Evolutionary conservation across 208 protist genomes (phyloP).

Genomic region (Phytomonas serpens): DNA sequence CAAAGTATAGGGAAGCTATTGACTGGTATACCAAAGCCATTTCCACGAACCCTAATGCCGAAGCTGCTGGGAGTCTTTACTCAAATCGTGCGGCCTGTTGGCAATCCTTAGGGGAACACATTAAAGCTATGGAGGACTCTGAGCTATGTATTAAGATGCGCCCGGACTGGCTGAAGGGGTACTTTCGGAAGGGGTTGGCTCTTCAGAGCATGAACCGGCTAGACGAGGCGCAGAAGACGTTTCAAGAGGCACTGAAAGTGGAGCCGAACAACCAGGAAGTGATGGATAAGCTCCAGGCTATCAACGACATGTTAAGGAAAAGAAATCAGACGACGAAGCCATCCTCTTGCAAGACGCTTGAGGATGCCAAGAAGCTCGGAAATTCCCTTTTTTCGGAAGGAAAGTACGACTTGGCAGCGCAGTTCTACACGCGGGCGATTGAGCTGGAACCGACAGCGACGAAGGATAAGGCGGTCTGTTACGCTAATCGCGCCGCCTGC

Average conservation of each 20-base stretch:
- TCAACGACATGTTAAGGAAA: conserved; percentile 64
- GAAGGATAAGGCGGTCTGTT: conserved; percentile 81
- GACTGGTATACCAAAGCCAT: conserved; percentile 90
- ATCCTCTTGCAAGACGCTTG: conserved; percentile 62
- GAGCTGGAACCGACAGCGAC: conserved; percentile 57
- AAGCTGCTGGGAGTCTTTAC: conserved; percentile 75
- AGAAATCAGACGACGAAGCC: conserved; percentile 81
- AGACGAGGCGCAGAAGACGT: conserved; percentile 79
- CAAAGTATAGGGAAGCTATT: conserved; percentile 84
- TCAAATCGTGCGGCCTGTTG: conserved; percentile 87
- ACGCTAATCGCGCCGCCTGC: conserved; percentile 88
- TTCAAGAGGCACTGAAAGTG: conserved; percentile 64
- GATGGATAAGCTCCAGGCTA: conserved; percentile 48
- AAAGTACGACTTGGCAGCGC: conserved; percentile 81
- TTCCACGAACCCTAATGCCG: conserved; percentile 54
- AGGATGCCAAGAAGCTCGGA: conserved; percentile 82
- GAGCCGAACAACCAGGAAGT: conserved; percentile 78
- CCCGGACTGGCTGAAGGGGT: conserved; percentile 88
- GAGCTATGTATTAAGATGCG: conserved; percentile 79
- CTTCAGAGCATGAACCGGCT: conserved; percentile 57
- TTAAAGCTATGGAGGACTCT: conserved; percentile 69
- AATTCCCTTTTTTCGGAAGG: conserved; percentile 86
- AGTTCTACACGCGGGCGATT: conserved; percentile 88
- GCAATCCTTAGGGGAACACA: conserved; percentile 63
- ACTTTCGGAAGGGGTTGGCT: conserved; percentile 83